Evolutionary conservation across 305 asterid species (phyloP), one percentile per base, ranked within the genome.

Genomic region (Fraxinus floribunda): DNA sequence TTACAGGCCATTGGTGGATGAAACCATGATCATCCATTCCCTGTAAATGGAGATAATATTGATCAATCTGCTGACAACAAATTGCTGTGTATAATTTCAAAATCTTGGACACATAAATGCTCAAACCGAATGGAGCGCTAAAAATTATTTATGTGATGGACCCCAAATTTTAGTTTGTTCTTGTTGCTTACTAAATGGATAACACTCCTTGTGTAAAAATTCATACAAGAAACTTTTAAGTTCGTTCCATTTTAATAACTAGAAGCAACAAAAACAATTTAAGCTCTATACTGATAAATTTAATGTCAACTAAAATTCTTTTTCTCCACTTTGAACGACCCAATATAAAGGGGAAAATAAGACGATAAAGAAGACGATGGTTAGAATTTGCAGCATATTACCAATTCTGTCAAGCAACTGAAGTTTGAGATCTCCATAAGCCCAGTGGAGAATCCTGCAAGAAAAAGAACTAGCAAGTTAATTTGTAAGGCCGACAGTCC

Each of bases 401-500:
- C 97, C 89, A 90, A 57, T 77, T 91, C 93, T 76, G 90, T 85
- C 15, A 86, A 86, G 86, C 85, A 85, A 87, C 89, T 86, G 73
- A 88, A 49, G 84, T 82, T 84, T 83, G 93, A 82, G 73, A 88
- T 87, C 89, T 93, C 95, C 94, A 93, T 90, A 75, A 36, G 60
- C 26, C 72, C 57, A 24, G 10, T 70, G 16, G 79, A 10, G 22
- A 76, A 55, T 20, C 46, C 84, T 82, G 81, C 11, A 75, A 77
- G 38, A 68, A 38, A 22, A 22, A 70, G 38, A 24, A 32, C 8
- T 52, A 52, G n/a, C 4, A 13, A 78, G 16, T 15, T 38, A 10
- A 46, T 41, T 24, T 71, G 9, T 38, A 22, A 18, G 3, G 39
- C 77, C 77, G 55, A 62, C 39, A 41, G 8, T 66, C 38, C 22